phyloP scores from a whole-genome alignment of 129 eudicot genomes.

The Smallanthus sonchifolius region DNA sequence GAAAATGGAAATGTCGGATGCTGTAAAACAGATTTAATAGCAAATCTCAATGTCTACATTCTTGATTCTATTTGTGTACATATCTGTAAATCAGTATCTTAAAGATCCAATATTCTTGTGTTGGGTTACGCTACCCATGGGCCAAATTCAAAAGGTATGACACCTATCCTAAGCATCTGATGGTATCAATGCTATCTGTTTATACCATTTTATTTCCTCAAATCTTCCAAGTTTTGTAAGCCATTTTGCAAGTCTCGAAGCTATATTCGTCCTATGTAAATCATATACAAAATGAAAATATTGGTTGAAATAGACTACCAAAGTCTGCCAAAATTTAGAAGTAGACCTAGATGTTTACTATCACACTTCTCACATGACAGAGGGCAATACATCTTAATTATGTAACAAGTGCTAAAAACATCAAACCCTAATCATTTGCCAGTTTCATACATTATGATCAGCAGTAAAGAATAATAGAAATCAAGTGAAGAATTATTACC shows the following conservation, averaged over 20 bases:
- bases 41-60: conserved; percentile 3
- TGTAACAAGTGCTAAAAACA: background rate
- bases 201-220: conserved; percentile 8
- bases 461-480: background rate
- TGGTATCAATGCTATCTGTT: conserved; percentile 3
- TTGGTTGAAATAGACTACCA: background rate
- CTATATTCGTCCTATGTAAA: background rate
- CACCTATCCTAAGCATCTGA: background rate
- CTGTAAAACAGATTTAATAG: background rate
- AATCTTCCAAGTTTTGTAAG: background rate
- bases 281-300: conserved; percentile 12
- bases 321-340: background rate
- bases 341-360: background rate
- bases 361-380: background rate
- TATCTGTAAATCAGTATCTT: background rate
- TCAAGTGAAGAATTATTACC: conserved; percentile 35
- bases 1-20: background rate
- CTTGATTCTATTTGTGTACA: background rate
- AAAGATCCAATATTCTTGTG: background rate
- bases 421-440: conserved; percentile 14
- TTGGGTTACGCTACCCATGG: conserved; percentile 11
- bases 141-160: background rate
- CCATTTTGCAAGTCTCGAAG: background rate
- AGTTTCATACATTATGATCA: background rate
- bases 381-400: background rate